Percentiles rank a stretch among this genome's conserved stretches.
These are phyloP conservation scores for Pouteria campechiana DNA, from an alignment of 179 eudicot genomes.

Conservation along the genomic window DNA sequence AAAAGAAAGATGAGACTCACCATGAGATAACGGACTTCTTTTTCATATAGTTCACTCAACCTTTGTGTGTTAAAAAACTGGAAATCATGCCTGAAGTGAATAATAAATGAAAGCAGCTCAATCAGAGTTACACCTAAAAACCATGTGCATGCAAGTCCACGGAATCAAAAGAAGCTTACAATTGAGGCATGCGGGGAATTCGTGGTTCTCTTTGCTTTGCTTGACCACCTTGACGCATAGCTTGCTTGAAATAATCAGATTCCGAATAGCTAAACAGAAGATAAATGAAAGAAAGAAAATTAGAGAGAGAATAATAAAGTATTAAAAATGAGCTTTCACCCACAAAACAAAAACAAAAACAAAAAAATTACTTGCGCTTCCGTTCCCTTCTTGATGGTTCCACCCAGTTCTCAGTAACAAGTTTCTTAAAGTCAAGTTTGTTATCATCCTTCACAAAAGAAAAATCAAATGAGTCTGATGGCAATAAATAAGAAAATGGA, in stretches of 20 bases:
- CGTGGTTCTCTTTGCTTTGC: slow-evolving; percentile 86
- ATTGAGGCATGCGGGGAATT: slow-evolving; percentile 97
- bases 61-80: slow-evolving; percentile 96
- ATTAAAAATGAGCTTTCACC: slow-evolving; percentile 1
- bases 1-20: slow-evolving; percentile 25
- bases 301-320: neutral
- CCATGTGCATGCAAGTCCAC: neutral
- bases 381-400: slow-evolving; percentile 97
- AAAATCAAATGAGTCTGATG: neutral
- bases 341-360: neutral
- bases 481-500: neutral
- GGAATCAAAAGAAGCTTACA: slow-evolving; percentile 33
- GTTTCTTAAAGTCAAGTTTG: slow-evolving; percentile 86
- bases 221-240: slow-evolving; percentile 99
- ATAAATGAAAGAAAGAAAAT: slow-evolving; percentile 4
- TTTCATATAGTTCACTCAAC: slow-evolving; percentile 82
- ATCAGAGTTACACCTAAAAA: neutral
- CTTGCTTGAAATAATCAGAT: slow-evolving; percentile 95
- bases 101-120: neutral
- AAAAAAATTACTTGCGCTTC: slow-evolving; percentile 76
- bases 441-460: slow-evolving; percentile 51
- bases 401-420: slow-evolving; percentile 84
- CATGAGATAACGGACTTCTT: slow-evolving; percentile 97
- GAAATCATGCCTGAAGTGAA: slow-evolving; percentile 71
- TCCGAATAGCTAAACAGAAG: slow-evolving; percentile 97